Base-by-base conservation (phyloP, 1,284 basidiomycete genomes). In the Ustilago curta region DNA sequence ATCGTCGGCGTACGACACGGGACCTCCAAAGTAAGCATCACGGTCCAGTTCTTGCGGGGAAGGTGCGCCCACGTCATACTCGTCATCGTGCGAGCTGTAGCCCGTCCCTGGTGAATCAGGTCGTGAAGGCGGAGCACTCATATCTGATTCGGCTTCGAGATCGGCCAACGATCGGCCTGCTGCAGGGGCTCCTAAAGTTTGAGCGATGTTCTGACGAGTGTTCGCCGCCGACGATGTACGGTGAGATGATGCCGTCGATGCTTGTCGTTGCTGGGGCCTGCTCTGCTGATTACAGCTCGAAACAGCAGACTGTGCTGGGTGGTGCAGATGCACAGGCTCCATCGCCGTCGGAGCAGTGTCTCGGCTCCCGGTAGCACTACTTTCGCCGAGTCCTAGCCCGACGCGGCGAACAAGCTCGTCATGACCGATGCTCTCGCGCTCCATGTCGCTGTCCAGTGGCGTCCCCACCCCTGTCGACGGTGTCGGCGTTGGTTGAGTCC, bases 1-100 rank as follows among this genome's bases (percentile, higher is more conserved):
- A 27, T 76, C 69, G 39, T 76, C 73, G 18, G 60, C 68, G 23
- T 64, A 76, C 35, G 68, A 65, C 2, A 70, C 50, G n/a, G 58
- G 45, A 14, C 43, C 57, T 19, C 53, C 67, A 31, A 70, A 64
- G 47, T 64, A 70, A 2, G 57, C 50, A n/a, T 70, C 62, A 21
- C 58, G 49, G 27, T 65, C 68, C 16, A 70, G 16, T 29, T 64
- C 67, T 32, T 52, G 60, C 19, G 69, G 70, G 2, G 59, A 70
- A 32, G 60, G 21, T 2, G 40, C 67, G 18, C 18, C 48, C 14
- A 61, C 32, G n/a, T 71, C 60, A 19, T 63, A 50, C n/a, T 57
- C 63, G 31, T 56, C 56, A 12, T 62, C 57, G 12, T 63, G 50
- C 43, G 55, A 56, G 31, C 55, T 52, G 21, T 66, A 70, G 37